Base-by-base conservation (phyloP, 2,329 filamentous ascomycete species). In the Talaromyces piceae region DNA sequence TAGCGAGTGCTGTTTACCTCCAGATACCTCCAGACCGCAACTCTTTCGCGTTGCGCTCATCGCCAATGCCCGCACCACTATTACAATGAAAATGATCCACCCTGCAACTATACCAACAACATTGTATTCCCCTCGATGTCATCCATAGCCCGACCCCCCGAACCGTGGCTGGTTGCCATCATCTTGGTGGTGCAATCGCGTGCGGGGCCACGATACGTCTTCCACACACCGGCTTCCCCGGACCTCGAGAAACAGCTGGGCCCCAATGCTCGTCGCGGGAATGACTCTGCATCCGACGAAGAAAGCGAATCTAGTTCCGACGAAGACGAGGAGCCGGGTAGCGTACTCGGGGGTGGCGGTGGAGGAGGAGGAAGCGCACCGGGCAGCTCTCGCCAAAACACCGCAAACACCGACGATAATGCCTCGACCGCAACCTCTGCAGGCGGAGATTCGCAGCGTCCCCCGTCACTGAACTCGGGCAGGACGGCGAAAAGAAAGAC, bases 171-270 rank as follows among this genome's bases (percentile, higher is more conserved):
- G 45, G 67, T 91, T 47, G 87, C 84, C 39, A 81, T 91, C 52
- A 81, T 88, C 47, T 79, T 91, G 33, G 81, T 90, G 58, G 82
- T 88, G 61, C 80, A 86, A 57, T 87, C 86, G 28, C 82, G 86
- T 57, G 86, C 88, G 59, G 88, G 89, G 13, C 87, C 89, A 25
- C 82, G 83, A 57, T 86, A 93, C 61, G 86, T 93, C 61, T 95
- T 91, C 68, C 88, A 95, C 68, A 93, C 93, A 63, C 89, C 89
- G n/a, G 78, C 83, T 59, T 69, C 73, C 61, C 67, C 75, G 57
- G 68, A 73, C 51, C 66, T 66, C 57, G 67, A 69, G 50, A 67
- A 64, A 54, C 61, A 62, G 28, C 58, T 69, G 33, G 63, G 68
- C 51, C 60, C 67, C 28, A 63, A 63, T 30, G 61, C 61, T 51